Base-by-base conservation (phyloP, 495 filamentous ascomycete genomes). In the Cladorrhinum samala region DNA sequence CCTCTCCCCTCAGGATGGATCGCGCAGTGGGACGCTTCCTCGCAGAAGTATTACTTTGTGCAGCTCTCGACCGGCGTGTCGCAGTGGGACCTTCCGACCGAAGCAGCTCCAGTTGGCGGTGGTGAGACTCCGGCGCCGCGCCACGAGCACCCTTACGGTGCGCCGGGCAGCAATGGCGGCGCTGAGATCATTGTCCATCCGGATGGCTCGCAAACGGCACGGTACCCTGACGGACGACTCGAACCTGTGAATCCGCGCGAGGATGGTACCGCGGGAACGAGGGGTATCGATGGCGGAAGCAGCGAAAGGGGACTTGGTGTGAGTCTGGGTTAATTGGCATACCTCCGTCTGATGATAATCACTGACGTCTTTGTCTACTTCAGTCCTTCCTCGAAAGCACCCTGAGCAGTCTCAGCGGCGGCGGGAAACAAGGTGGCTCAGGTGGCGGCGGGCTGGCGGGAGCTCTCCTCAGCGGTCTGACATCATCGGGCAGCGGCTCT, bases 1-100 rank as follows among this genome's bases (percentile, higher is more conserved):
- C 77, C 71, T 46, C 75, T 89, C 19, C 85, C 86, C 14, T 71
- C 81, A n/a, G 86, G 86, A 56, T 89, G 86, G 86, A 86, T 91
- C 55, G 84, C 88, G 17, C 88, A 92, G 68, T 91, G 88, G 86
- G 88, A 92, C 64, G 84, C 81, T 45, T 64, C 74, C 41, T 82
- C 77, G 47, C 79, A 81, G 41, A 83, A 85, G 63, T 92, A 90
- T 69, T 92, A 92, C 66, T 92, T 78, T 62, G 88, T 92, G 25
- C 84, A 90, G 58, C 73, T 87, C 36, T 78, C 83, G 39, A 91
- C 85, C 2, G 87, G 85, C 19, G 72, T 82, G 21, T 87, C 84
- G 41, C 85, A 87, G 68, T 92, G 88, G 88, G 84, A 89, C 2
- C 76, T 85, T 13, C 88, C 88, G 19, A 87, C 82, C 17, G 73